Percentiles rank a stretch among this genome's conserved stretches.
phyloP scores from a whole-genome alignment of 139 green algal species.

The Yamagishiella unicocca region DNA sequence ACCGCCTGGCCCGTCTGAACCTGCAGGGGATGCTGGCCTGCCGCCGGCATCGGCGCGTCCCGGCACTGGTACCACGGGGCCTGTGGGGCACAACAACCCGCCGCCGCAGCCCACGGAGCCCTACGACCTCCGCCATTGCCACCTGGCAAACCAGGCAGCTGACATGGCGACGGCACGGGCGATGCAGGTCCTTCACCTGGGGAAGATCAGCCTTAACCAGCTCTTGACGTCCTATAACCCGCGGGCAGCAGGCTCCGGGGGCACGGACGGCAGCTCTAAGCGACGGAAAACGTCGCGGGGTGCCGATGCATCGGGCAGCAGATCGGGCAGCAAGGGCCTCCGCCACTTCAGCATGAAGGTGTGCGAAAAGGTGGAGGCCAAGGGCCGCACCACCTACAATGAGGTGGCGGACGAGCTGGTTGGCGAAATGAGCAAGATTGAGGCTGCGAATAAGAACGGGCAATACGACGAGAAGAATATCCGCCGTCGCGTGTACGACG shows the following conservation, averaged over 20 bases:
- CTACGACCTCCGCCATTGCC: slow-evolving; percentile 21
- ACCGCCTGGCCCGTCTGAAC: too few species aligned
- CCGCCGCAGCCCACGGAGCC: slow-evolving; percentile 9
- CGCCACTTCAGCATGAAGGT: slow-evolving; percentile 90
- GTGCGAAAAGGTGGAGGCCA: slow-evolving; percentile 93
- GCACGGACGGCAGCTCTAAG: slow-evolving; percentile 31
- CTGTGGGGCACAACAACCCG: slow-evolving; percentile 39
- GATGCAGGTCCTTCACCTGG: slow-evolving; percentile 23
- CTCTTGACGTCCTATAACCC: slow-evolving; percentile 29
- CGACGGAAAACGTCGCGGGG: slow-evolving; percentile 41
- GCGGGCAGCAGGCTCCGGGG: neutral
- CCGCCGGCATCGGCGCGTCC: neutral
- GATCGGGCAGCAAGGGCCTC: slow-evolving; percentile 76
- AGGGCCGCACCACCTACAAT: slow-evolving; percentile 93
- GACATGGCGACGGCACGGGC: slow-evolving; percentile 9
- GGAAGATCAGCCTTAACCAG: neutral
- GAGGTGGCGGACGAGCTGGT: slow-evolving; percentile 97
- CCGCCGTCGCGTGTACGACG: slow-evolving; percentile 95
- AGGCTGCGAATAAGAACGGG: slow-evolving; percentile 32
- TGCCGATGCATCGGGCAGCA: slow-evolving; percentile 4
- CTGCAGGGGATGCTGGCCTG: neutral
- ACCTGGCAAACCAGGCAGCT: neutral
- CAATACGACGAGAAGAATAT: slow-evolving; percentile 55
- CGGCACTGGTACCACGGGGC: neutral
- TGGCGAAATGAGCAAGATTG: slow-evolving; percentile 57